phyloP scores from a whole-genome alignment of 2,329 filamentous ascomycete species.

The Phialophora tarda region DNA sequence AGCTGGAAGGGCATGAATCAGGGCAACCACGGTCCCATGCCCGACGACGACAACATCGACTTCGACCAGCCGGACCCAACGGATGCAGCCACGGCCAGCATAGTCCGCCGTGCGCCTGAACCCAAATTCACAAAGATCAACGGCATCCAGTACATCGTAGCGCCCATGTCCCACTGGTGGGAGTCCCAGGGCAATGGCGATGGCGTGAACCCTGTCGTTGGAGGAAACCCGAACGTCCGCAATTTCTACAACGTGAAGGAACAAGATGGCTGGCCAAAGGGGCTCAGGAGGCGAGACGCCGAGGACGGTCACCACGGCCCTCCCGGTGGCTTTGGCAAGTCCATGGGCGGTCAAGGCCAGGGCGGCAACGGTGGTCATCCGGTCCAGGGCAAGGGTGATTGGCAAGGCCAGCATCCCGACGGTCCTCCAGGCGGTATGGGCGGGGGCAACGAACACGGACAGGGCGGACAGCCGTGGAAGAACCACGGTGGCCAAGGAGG shows the following conservation, averaged over 20 bases:
- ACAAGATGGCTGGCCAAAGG: not conserved
- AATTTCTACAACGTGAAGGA: conserved; percentile 4
- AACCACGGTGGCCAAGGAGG: conserved; percentile 7
- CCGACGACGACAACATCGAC: conserved; percentile 15
- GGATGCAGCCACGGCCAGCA: conserved; percentile 2
- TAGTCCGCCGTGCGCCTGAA: not conserved
- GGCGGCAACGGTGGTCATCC: not conserved
- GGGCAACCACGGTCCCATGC: conserved; percentile 29
- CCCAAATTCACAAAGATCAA: conserved; percentile 8
- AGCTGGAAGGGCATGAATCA: conserved; percentile 17
- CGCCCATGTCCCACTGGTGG: conserved; percentile 12
- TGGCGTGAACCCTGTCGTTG: conserved; percentile 7
- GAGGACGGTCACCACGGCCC: not conserved
- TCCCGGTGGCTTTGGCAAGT: not conserved
- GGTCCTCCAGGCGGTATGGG: conserved; percentile 1
- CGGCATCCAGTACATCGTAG: not conserved
- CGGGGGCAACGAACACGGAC: not conserved
- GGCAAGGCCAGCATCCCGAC: conserved; percentile 1
- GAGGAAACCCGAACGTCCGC: conserved; percentile 19
- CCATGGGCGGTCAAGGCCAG: conserved; percentile 1
- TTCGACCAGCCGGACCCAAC: conserved; percentile 17
- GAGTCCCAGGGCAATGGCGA: conserved; percentile 14
- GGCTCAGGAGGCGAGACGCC: conserved; percentile 5
- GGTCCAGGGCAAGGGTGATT: not conserved
- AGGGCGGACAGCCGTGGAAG: not conserved